Evolutionary conservation across 2,329 filamentous ascomycete genomes (phyloP), one percentile per base, ranked within the genome.

Genomic region (Whalleya microplaca): DNA sequence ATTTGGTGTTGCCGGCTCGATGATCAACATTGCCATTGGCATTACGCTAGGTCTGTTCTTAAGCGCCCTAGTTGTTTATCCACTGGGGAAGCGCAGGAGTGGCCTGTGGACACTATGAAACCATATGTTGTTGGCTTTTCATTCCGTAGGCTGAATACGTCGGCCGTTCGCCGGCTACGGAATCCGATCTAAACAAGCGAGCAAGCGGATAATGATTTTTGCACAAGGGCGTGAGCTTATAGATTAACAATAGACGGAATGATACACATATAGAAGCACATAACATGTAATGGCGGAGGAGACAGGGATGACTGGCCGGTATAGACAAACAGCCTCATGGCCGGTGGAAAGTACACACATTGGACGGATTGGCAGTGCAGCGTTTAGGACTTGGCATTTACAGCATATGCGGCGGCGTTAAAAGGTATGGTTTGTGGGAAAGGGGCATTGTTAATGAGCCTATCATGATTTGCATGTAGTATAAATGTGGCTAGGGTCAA

Each of bases 21-120:
- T 82, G 79, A 78, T 81, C 41, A 78, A 82, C 65, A 80, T 81
- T 53, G 79, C 79, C 14, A 80, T 81, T 58, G 79, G 79, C 14
- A 81, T 82, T 48, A 79, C 79, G 5, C 76, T 81, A 10, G 79
- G 79, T 2, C 67, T 82, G 6, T 82, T 82, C 56, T 65, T 82
- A 58, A 79, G 78, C 55, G 78, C 79, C 2, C 66, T 82, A 29
- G 65, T 81, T 20, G 71, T 82, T 5, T 81, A 81, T 59, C 79
- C 79, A 5, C 69, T 80, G 32, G 79, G 78, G 41, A 81, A 80
- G 67, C 73, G 78, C 43, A 74, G 79, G 43, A 81, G 78, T 55
- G 78, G 78, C 3, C 66, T 81, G 9, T 81, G 81, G 66, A 80
- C 78, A 55, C 78, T 80, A 54, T 80, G 64, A 68, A 50, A 19